phyloP scores from a whole-genome alignment of 257 asterid species.

The Salvia miltiorrhiza region DNA sequence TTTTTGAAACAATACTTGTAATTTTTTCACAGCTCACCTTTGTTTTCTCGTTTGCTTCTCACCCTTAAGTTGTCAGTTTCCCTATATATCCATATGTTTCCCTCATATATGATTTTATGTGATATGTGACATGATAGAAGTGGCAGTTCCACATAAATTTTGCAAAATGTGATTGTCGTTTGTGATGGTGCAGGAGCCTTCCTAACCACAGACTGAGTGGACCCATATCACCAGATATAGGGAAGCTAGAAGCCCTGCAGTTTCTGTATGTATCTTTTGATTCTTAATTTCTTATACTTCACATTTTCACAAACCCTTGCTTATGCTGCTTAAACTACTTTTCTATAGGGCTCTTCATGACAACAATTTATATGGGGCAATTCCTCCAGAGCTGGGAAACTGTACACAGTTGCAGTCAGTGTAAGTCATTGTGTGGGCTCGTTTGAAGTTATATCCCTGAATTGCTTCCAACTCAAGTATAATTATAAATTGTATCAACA shows the following conservation, averaged over 20 bases:
- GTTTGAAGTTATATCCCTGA: conserved; percentile 9
- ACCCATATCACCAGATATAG: conserved; percentile 74
- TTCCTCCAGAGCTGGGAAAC: conserved; percentile 89
- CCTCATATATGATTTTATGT: neutral
- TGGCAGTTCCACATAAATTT: conserved; percentile 6
- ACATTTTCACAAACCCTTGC: conserved; percentile 9
- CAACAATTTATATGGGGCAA: conserved; percentile 80
- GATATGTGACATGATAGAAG: neutral
- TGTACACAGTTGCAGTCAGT: conserved; percentile 75
- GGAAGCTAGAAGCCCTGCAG: conserved; percentile 78
- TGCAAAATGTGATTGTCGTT: conserved; percentile 14
- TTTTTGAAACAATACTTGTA: neutral
- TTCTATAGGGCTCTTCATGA: conserved; percentile 75
- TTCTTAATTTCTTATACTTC: conserved; percentile 22
- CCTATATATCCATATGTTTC: neutral
- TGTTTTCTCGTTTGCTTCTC: conserved; percentile 8
- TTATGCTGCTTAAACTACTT: conserved; percentile 30
- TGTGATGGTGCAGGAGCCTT: conserved; percentile 69
- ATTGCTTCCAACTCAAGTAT: conserved; percentile 9
- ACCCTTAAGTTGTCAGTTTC: conserved; percentile 1
- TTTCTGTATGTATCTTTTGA: conserved; percentile 60
- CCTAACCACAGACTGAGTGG: conserved; percentile 90
- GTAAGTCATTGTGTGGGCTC: conserved; percentile 48
- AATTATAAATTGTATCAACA: neutral
- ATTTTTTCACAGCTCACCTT: conserved; percentile 7